phyloP scores from a whole-genome alignment of 2,329 filamentous ascomycete species.

The Chrysoporthe puriensis region DNA sequence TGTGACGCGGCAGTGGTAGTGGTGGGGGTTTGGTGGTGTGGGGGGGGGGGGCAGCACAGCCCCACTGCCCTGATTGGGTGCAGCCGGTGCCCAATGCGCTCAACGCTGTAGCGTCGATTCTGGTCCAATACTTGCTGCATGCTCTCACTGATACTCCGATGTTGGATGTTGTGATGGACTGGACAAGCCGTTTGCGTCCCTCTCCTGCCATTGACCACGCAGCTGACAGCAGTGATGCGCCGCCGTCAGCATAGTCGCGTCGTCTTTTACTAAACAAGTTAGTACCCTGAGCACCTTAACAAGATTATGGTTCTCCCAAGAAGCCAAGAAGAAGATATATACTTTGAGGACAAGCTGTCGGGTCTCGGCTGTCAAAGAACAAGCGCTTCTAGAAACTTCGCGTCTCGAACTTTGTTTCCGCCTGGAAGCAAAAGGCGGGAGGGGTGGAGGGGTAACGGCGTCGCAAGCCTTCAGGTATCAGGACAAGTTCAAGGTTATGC shows the following conservation, averaged over 20 bases:
- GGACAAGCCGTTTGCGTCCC: not conserved
- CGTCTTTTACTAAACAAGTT: too few relatives aligned
- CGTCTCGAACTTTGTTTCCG: not conserved
- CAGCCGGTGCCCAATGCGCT: too few relatives aligned
- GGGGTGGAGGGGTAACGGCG: too few relatives aligned
- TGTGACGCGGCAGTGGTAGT: not conserved
- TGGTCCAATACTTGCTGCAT: too few relatives aligned
- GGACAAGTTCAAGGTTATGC: not conserved
- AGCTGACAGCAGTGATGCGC: not conserved
- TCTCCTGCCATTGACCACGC: not conserved
- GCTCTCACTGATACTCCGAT: not conserved
- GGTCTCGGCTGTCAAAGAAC: not conserved
- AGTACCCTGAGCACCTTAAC: too few relatives aligned
- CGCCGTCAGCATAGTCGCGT: not conserved
- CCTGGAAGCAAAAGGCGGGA: too few relatives aligned
- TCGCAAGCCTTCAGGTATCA: too few relatives aligned
- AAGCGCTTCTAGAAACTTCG: not conserved
- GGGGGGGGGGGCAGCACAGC: not conserved
- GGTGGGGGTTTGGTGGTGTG: too few relatives aligned
- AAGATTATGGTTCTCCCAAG: too few relatives aligned
- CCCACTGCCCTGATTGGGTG: not conserved
- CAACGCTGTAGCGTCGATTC: too few relatives aligned
- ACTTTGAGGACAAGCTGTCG: not conserved
- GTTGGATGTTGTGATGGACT: not conserved
- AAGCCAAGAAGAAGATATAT: too few relatives aligned